Evolutionary conservation across 148 eudicot species (phyloP), one percentile per base, ranked within the genome.

Genomic region (Beta vulgaris): DNA sequence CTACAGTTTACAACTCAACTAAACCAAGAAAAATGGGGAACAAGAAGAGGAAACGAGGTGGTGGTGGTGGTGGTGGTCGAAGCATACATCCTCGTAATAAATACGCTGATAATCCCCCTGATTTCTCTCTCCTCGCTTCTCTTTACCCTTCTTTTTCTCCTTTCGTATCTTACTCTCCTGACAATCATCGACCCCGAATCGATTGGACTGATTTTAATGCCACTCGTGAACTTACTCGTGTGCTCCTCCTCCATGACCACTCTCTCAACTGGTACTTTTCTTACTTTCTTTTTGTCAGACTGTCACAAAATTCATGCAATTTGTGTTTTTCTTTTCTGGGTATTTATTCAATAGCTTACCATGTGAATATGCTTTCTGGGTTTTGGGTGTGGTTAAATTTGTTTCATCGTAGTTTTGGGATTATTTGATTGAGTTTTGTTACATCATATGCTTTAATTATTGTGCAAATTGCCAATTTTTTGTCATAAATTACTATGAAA

Each of bases 151-250:
- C 92, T 6, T 94, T 94, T 72, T 61, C 87, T 49, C 74, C 82
- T 2, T 89, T 79, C 63, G 92, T 94, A 6, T 90, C 81, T 78
- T 87, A 87, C 82, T 82, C 96, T 25, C 83, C 76, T 26, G 49
- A 63, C 32, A 87, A 88, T 23, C 87, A 88, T 23, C 87, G 90
- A 0, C 89, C 97, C 31, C 84, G 80, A 73, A 94, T 94, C 74
- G 96, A 94, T 69, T 94, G 96, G 96, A 94, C 93, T 62, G 98
- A 94, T 69, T 94, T 84, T 78, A 89, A 89, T 74, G 98, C 97
- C 54, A 94, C 97, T 63, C 85, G 98, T 12, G 92, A 91, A 79
- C 93, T 94, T 74, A 90, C 98, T 18, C 82, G 88, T 66, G 88
- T 90, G 57, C 85, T 94, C 58, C 97, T 94, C 48, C 93, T 81